phyloP scores from a whole-genome alignment of 73 alveolate species.

The Paramecium octaurelia region DNA sequence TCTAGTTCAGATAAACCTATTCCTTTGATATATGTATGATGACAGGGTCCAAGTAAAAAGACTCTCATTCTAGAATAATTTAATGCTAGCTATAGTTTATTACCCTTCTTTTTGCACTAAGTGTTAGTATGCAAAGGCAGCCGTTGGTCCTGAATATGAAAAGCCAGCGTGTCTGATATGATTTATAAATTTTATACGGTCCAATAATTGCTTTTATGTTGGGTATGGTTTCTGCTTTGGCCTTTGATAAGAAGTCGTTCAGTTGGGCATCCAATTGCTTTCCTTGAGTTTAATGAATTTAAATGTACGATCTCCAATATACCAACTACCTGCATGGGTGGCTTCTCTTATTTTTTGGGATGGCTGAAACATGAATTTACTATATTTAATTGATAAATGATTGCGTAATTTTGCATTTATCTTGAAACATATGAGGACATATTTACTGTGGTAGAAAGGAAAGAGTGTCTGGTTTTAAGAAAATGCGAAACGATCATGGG shows the following conservation, averaged over 20 bases:
- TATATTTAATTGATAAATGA: not conserved
- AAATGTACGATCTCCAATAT: constrained; percentile 67
- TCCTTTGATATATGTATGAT: constrained; percentile 89
- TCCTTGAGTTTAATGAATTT: not conserved
- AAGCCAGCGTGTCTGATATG: constrained; percentile 91
- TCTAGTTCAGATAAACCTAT: constrained; percentile 84
- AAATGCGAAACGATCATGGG: not conserved
- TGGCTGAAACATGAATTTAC: not conserved
- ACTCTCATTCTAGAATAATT: constrained; percentile 71
- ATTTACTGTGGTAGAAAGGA: not conserved
- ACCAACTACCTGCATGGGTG: constrained; percentile 94
- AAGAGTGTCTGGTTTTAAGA: not conserved
- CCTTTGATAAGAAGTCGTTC: constrained; percentile 62
- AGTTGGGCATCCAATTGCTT: constrained; percentile 73
- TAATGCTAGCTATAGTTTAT: not conserved
- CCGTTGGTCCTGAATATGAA: constrained; percentile 91
- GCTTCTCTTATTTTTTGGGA: constrained; percentile 71
- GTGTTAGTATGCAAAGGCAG: constrained; percentile 90
- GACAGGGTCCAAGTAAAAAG: constrained; percentile 97
- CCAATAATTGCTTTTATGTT: constrained; percentile 86
- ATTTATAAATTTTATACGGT: constrained; percentile 63
- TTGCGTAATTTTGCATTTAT: not conserved
- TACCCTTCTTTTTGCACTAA: constrained; percentile 69
- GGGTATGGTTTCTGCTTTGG: not conserved
- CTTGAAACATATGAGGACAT: not conserved